Evolutionary conservation across 768 basidiomycete species (phyloP), one percentile per base, ranked within the genome.

Genomic region (Psilocybe cyanescens): DNA sequence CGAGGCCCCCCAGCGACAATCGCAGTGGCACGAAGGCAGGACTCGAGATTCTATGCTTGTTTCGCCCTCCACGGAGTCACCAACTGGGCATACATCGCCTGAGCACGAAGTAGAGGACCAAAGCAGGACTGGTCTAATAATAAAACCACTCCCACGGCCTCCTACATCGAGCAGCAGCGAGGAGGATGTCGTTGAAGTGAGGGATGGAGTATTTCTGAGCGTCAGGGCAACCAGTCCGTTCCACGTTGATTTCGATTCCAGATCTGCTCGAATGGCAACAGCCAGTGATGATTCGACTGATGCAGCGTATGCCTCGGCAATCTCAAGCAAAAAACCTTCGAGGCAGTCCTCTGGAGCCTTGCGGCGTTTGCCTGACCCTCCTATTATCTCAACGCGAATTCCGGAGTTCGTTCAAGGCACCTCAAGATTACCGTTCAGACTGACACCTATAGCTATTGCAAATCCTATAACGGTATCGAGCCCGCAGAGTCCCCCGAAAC

Each of bases 201-300:
- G 64, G 57, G 63, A 31, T 59, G 67, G 51, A 3, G 63, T 63
- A 2, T 72, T 76, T 50, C 74, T 82, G 44, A 68, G 68, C 55
- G 74, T 82, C 37, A 75, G 76, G 24, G 67, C 71, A 54, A 73
- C 75, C n/a, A 83, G 81, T 69, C 82, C 84, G 3, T 84, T 84
- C 68, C 73, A 70, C 37, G 70, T 84, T 41, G 79, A 83, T 31
- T 77, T 83, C 49, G 71, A 68, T 19, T 62, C 62, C 44, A 41
- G 53, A 11, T 67, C 67, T n/a, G 47, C 53, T 14, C 55, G 54
- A 17, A 51, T 51, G 37, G 48, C 60, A 28, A 37, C 44, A 24
- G 19, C 17, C 48, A 59, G 50, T 16, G 58, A 55, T 33, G 62
- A 53, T 3, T 51, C 61, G 3, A 47, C 57, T 16, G 58, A 55